phyloP scores from a whole-genome alignment of 768 basidiomycete genomes.

The Kwoniella newhampshirensis region DNA sequence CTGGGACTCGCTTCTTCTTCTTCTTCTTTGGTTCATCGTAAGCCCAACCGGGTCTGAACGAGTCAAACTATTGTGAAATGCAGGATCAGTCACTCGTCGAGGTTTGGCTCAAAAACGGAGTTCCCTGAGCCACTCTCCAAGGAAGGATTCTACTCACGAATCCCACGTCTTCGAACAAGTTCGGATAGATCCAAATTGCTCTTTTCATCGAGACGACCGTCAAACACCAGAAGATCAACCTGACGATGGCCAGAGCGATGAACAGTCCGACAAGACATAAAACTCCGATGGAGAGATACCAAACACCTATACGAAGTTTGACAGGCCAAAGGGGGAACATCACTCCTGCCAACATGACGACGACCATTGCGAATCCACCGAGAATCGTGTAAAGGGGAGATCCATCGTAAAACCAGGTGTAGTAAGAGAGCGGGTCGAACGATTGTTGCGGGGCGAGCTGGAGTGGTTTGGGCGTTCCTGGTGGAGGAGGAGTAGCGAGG shows the following conservation, averaged over 20 bases:
- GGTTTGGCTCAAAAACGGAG: too few relatives aligned
- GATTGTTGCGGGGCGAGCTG: slow-evolving; percentile 71
- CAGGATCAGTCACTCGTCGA: too few relatives aligned
- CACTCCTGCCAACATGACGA: slow-evolving; percentile 88
- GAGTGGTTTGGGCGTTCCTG: slow-evolving; percentile 66
- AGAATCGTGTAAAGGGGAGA: slow-evolving; percentile 91
- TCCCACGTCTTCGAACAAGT: slow-evolving; percentile 95
- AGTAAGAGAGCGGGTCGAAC: slow-evolving; percentile 78
- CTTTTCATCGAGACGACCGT: slow-evolving; percentile 81
- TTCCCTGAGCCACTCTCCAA: not conserved
- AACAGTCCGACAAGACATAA: slow-evolving; percentile 85
- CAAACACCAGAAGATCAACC: slow-evolving; percentile 89
- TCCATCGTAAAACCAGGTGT: slow-evolving; percentile 95
- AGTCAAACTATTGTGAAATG: slow-evolving; percentile 97
- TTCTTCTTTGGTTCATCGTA: slow-evolving; percentile 85
- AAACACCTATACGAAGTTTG: slow-evolving; percentile 86
- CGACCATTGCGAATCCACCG: slow-evolving; percentile 86
- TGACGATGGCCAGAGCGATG: slow-evolving; percentile 83
- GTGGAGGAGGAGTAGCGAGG: slow-evolving; percentile 56
- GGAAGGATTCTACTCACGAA: slow-evolving; percentile 67
- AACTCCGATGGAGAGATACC: slow-evolving; percentile 87
- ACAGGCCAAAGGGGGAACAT: slow-evolving; percentile 99
- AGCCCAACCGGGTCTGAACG: slow-evolving; percentile 94
- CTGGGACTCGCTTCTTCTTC: slow-evolving; percentile 56
- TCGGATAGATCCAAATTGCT: slow-evolving; percentile 98